These are phyloP conservation scores for Phaeosphaeria sp. DNA, from an alignment of 2,329 filamentous ascomycete species.

Conservation along the genomic window DNA sequence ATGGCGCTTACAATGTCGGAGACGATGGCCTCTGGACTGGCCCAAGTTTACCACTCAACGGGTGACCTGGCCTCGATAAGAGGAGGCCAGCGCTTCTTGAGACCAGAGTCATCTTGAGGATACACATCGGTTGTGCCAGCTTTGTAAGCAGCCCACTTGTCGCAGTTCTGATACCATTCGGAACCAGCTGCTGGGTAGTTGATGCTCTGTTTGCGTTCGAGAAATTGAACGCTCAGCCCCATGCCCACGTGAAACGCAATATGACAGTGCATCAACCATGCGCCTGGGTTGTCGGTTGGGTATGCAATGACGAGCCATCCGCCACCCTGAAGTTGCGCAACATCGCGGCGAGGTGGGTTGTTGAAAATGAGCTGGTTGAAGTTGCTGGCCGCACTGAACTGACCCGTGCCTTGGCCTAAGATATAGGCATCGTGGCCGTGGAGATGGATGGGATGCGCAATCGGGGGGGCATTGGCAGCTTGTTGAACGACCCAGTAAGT, in stretches of 20 bases:
- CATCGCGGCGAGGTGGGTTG: conserved; percentile 47
- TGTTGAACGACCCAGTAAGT: conserved; percentile 58
- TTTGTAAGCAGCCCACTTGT: conserved; percentile 29
- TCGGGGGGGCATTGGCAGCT: conserved; percentile 37
- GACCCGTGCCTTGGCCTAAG: conserved; percentile 42
- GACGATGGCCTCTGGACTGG: too few relatives aligned
- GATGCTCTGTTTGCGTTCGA: conserved; percentile 31
- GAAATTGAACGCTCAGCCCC: conserved; percentile 35
- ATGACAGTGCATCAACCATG: conserved; percentile 41
- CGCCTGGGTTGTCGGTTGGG: conserved; percentile 58
- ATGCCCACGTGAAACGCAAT: conserved; percentile 40
- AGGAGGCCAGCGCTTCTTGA: conserved; percentile 43
- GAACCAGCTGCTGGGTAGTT: conserved; percentile 25
- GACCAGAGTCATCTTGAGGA: conserved; percentile 50
- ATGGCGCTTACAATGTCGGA: too few relatives aligned
- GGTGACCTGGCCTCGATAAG: conserved; percentile 2
- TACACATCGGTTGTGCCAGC: conserved; percentile 31
- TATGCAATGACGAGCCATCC: conserved; percentile 60
- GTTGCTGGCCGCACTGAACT: conserved; percentile 17
- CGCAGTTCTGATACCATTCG: conserved; percentile 36
- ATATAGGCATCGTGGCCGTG: conserved; percentile 37
- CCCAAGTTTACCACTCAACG: not conserved
- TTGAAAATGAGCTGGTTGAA: conserved; percentile 38
- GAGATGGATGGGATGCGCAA: conserved; percentile 46
- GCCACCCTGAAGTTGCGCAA: conserved; percentile 33